phyloP scores from a whole-genome alignment of 2,329 filamentous ascomycete species.

The Aspergillus novoparasiticus region DNA sequence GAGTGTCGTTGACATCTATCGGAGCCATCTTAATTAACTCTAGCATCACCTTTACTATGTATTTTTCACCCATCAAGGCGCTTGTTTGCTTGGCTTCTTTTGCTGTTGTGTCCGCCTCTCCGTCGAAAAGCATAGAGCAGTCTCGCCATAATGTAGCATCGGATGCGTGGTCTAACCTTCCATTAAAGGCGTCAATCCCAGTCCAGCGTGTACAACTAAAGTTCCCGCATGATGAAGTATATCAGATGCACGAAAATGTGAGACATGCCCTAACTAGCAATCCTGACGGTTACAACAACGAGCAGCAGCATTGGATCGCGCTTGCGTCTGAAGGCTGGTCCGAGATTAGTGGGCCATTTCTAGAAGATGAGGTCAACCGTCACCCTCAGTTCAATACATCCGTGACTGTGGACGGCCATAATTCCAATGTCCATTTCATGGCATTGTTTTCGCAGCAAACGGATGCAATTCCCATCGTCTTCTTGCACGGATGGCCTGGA shows the following conservation, averaged over 20 bases:
- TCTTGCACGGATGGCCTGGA: not conserved
- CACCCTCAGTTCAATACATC: not conserved
- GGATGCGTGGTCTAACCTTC: not conserved
- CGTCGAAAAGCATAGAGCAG: not conserved
- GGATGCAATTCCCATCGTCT: not conserved
- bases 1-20: not conserved
- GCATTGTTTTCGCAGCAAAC: not conserved
- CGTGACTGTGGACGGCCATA: not conserved
- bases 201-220: not conserved
- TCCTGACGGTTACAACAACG: not conserved
- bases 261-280: not conserved
- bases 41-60: not conserved
- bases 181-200: not conserved
- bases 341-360: not conserved
- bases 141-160: not conserved
- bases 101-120: not conserved
- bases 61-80: not conserved
- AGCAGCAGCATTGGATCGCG: not conserved
- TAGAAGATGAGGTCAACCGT: not conserved
- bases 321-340: not conserved
- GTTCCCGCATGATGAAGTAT: not conserved
- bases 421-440: not conserved
- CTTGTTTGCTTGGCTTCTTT: not conserved
- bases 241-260: not conserved
- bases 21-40: not conserved